Base-by-base conservation (phyloP, 805 yeast genomes). In the Wickerhamomyces chambardii region DNA sequence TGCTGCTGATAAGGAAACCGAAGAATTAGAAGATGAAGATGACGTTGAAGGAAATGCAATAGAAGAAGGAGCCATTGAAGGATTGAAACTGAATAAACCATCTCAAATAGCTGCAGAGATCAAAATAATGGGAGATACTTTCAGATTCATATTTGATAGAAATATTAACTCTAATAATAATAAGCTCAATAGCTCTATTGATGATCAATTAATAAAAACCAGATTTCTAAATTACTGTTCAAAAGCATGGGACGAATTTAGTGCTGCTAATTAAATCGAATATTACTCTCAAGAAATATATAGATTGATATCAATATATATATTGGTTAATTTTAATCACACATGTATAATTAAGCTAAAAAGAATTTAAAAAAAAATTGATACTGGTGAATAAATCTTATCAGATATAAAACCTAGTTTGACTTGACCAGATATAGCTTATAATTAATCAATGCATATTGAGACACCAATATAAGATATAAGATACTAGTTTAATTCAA, bases 211-310 rank as follows among this genome's bases (percentile, higher is more conserved):
- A 49, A 44, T 31, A 50, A 53, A 39, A 42, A 48, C 37, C 36
- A 47, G 58, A 33, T 59, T 59, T 39, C 38, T 59, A 40, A 55
- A 47, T 30, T 50, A 55, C 30, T 58, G 63, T 37, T 55, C 53
- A 22, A 58, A 55, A 9, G 59, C 59, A 6, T 59, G 64, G 64
- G 59, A 59, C 33, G 50, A 53, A 39, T 55, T 37, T 30, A 29
- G 31, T 26, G 40, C 38, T 19, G 16, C 25, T 15, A 14, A 17
- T 31, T 31, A 28, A 16, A 10, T n/a, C n/a, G n/a, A n/a, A n/a
- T n/a, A n/a, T n/a, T n/a, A n/a, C n/a, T n/a, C n/a, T n/a, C n/a
- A n/a, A n/a, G n/a, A n/a, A n/a, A n/a, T n/a, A n/a, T n/a, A n/a
- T n/a, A n/a, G n/a, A n/a, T n/a, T n/a, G n/a, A n/a, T n/a, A n/a